These are phyloP conservation scores for Leucosporidium scottii DNA, from an alignment of 768 basidiomycete genomes.

Conservation along the genomic window DNA sequence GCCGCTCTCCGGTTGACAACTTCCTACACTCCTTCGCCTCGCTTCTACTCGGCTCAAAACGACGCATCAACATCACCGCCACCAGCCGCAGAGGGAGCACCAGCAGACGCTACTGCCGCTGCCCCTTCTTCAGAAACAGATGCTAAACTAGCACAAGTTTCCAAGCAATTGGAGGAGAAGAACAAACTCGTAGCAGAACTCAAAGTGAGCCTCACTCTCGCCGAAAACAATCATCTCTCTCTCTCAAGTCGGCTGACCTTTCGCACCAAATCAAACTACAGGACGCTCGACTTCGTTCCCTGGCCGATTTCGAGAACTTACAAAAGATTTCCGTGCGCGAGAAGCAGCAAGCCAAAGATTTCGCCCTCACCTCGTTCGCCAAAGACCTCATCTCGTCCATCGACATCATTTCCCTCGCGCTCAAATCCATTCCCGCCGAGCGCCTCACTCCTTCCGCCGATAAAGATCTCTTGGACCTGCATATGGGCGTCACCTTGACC, in stretches of 20 bases:
- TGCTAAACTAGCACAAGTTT: conserved; percentile 37
- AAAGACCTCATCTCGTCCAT: conserved; percentile 47
- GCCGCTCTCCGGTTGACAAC: no score
- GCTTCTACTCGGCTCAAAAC: background rate
- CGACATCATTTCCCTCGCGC: conserved; percentile 77
- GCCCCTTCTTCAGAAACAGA: conserved; percentile 28
- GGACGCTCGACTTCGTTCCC: conserved; percentile 82
- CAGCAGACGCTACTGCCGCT: conserved; percentile 29
- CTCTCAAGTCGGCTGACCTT: background rate
- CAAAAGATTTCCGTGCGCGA: conserved; percentile 86
- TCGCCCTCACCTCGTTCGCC: conserved; percentile 86
- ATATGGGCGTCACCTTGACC: conserved; percentile 84
- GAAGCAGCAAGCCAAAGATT: conserved; percentile 85
- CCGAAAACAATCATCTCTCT: no score
- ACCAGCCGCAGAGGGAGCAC: conserved; percentile 24
- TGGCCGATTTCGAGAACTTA: conserved; percentile 92
- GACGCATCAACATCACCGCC: no score
- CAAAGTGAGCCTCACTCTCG: conserved; percentile 50
- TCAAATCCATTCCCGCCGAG: conserved; percentile 55
- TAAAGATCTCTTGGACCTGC: conserved; percentile 46
- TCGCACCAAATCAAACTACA: conserved; percentile 40
- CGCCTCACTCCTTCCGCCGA: conserved; percentile 39
- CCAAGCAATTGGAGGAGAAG: conserved; percentile 66
- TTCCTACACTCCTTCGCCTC: background rate
- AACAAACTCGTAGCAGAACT: conserved; percentile 74